Evolutionary conservation across 441 rosid species (phyloP), one percentile per base, ranked within the genome.

Genomic region (Erodium moschatum): DNA sequence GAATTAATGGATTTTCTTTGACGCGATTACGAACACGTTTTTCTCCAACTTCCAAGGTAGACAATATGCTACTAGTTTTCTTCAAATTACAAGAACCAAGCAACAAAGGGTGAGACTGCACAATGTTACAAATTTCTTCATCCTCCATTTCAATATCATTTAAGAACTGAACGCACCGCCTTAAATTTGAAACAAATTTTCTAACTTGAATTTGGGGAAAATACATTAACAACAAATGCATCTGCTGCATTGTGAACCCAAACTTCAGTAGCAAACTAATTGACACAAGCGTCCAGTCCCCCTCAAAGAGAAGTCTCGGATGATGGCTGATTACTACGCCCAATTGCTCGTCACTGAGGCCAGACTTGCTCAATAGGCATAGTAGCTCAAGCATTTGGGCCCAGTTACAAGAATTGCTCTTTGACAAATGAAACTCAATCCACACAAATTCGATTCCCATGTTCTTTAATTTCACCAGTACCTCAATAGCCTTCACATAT

Each of bases 61-160:
- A 13, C 50, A 86, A 78, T 67, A 87, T 69, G 27, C 83, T 81
- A 66, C 75, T 85, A 10, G 89, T 71, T 74, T 74, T 84, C 84
- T 89, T 89, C 82, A 90, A 73, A 24, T 64, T 74, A 78, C 73
- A 76, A 4, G 75, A 73, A 61, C 89, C 90, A 16, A 92, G 69
- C 76, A 87, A 72, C 6, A 58, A 8, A 0, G 89, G 74, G 64
- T 86, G 84, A 6, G 69, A 70, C 27, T 80, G 76, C 13, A 85
- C 69, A 48, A 90, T 70, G 73, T 82, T 81, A 48, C 75, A 77
- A 5, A 90, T 84, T 73, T 81, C 90, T 16, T 74, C 65, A 15
- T 29, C 64, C 5, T 84, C 82, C 98, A 92, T 90, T 63, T 83
- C 82, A 35, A 89, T 85, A 60, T 87, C 89, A 58, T 69, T 80